Base-by-base conservation (phyloP, 2,329 filamentous ascomycete species). In the Macrophomina tecta region DNA sequence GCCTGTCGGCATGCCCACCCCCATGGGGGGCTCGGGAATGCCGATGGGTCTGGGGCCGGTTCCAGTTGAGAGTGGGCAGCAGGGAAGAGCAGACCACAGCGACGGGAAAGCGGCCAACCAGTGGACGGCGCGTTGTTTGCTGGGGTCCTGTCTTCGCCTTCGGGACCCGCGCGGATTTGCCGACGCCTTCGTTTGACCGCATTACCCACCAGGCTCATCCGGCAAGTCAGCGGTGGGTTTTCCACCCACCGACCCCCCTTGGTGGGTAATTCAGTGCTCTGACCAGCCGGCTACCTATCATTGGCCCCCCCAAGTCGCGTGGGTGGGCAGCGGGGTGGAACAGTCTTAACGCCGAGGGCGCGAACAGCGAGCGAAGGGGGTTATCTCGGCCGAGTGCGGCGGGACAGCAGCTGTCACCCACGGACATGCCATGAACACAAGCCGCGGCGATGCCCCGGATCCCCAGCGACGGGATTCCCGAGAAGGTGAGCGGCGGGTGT, bases 101-200 rank as follows among this genome's bases (percentile, higher is more conserved):
- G 28, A n/a, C 1, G 28, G 49, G 34, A 48, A 60, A 30, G 56
- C 56, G 40, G 46, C 56, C 40, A 60, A 60, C 56, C 40, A 60
- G 40, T 14, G 40, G 56, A 4, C 52, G 36, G 9, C 18, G 8
- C 30, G 18, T 30, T 2, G 23, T 34, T 34, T 3, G 4, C 1
- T 16, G 12, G 28, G n/a, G 3, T 4, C 36, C 23, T 45, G 28
- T 12, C 30, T 16, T 11, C 23, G 23, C 23, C 4, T 46, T 34
- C 40, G 30, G 34, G 14, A 34, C 16, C 23, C 4, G 23, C 14
- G 38, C 56, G 40, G 56, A 60, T 60, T 23, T 60, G 56, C 56
- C 56, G 56, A 60, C 36, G 40, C n/a, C 2, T 11, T 14, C 30
- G 16, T 58, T 23, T 23, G 23, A 23, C 23, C 23, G 23, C 23